A percentile compares a stretch with the other conserved stretches of the same genome.
phyloP scores from a whole-genome alignment of 768 basidiomycete genomes.

The Sarcomyxa edulis region DNA sequence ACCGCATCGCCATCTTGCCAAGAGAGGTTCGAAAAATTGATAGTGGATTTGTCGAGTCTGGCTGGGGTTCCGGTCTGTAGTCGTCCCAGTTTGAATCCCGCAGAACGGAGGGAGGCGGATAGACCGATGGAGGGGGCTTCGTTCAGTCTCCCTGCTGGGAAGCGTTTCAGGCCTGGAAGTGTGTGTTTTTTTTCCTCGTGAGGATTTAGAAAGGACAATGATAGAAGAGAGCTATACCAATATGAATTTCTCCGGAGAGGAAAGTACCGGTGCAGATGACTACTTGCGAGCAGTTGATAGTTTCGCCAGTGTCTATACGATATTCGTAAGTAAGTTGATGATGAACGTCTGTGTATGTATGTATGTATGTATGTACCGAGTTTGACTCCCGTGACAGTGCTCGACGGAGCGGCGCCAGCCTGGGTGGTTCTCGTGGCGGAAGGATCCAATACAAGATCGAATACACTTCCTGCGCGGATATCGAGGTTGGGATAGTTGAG shows the following conservation, averaged over 20 bases:
- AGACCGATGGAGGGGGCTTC: constrained; percentile 71
- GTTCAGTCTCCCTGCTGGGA: constrained; percentile 73
- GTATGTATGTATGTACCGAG: too few species aligned
- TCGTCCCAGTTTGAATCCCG: constrained; percentile 79
- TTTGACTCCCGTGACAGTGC: constrained; percentile 57
- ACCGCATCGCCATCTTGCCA: constrained; percentile 61
- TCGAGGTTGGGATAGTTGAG: constrained; percentile 64
- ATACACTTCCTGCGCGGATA: constrained; percentile 68
- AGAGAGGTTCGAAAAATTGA: constrained; percentile 59
- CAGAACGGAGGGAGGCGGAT: constrained; percentile 65
- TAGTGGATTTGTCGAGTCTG: constrained; percentile 62
- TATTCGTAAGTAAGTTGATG: too few species aligned
- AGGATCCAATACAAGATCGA: constrained; percentile 68
- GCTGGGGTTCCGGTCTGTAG: constrained; percentile 88
- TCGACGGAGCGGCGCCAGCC: constrained; percentile 33
- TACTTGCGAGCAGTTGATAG: constrained; percentile 73
- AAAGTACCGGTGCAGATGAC: constrained; percentile 92
- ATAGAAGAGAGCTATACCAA: constrained; percentile 46
- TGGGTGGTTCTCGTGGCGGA: constrained; percentile 20
- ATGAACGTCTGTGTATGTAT: too few species aligned
- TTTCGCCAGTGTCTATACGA: constrained; percentile 76
- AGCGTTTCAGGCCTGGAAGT: constrained; percentile 54
- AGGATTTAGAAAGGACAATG: neutral
- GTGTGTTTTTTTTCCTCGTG: too few species aligned
- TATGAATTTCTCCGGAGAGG: constrained; percentile 86